Percentiles rank a stretch among this genome's conserved stretches.
phyloP scores from a whole-genome alignment of 805 yeast genomes.

The Saturnispora galanensis region DNA sequence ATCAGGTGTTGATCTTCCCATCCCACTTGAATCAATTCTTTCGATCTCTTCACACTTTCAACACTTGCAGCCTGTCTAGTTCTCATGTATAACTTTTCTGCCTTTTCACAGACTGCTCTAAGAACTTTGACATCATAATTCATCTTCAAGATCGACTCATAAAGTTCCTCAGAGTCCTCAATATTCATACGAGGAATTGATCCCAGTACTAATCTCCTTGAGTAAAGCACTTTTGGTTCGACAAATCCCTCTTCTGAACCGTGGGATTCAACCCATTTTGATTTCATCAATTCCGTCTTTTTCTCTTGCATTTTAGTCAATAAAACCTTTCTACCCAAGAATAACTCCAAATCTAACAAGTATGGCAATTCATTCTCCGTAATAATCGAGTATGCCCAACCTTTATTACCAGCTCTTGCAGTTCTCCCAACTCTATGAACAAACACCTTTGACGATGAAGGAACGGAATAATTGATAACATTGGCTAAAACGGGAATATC shows the following conservation, averaged over 20 bases:
- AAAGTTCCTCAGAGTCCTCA: constrained; percentile 66
- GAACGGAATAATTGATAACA: constrained; percentile 84
- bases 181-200: constrained; percentile 63
- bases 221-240: constrained; percentile 59
- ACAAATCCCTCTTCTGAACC: constrained; percentile 23
- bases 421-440: constrained; percentile 98
- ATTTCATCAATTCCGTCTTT: constrained; percentile 42
- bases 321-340: constrained; percentile 73
- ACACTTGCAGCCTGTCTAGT: constrained; percentile 80
- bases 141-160: constrained; percentile 45
- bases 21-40: constrained; percentile 60
- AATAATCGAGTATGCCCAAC: constrained; percentile 94
- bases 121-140: constrained; percentile 61
- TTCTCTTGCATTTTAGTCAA: constrained; percentile 62
- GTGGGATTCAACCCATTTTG: constrained; percentile 31
- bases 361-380: constrained; percentile 84
- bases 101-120: constrained; percentile 68
- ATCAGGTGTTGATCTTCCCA: constrained; percentile 87
- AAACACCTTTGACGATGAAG: constrained; percentile 87
- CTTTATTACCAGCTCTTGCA: constrained; percentile 96
- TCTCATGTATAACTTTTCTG: constrained; percentile 78
- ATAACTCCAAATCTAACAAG: constrained; percentile 78
- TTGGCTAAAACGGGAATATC: constrained; percentile 96
- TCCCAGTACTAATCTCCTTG: constrained; percentile 75
- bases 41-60: constrained; percentile 79